Evolutionary conservation across 1,284 basidiomycete genomes (phyloP).

Genomic region (Takashimella koratensis): DNA sequence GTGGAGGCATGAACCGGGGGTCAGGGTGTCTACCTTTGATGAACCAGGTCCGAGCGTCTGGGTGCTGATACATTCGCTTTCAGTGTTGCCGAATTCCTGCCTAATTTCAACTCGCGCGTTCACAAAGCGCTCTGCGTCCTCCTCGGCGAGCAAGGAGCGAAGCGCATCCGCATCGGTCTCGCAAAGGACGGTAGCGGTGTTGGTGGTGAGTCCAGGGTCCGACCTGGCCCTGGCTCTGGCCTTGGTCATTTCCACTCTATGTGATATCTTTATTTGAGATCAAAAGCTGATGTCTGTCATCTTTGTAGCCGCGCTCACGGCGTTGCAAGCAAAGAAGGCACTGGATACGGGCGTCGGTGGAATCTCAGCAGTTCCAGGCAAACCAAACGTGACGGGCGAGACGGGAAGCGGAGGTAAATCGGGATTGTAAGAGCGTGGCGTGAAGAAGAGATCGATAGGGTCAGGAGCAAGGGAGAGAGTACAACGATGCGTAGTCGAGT

Average conservation of each 20-base stretch:
- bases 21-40: conserved; percentile 30
- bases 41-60: background rate
- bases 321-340: conserved; percentile 50
- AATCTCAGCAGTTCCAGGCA: conserved; percentile 5
- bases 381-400: conserved; percentile 7
- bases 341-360: conserved; percentile 13
- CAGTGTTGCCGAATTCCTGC: conserved; percentile 87
- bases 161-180: conserved; percentile 75
- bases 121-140: conserved; percentile 69
- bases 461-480: too few species aligned
- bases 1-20: too few species aligned
- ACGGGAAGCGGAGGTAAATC: conserved; percentile 5
- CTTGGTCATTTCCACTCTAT: background rate
- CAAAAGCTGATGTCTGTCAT: background rate
- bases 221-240: background rate
- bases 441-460: too few species aligned
- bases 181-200: conserved; percentile 98
- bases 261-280: too few species aligned
- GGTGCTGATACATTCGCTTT: conserved; percentile 5
- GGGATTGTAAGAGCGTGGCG: too few species aligned
- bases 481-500: too few species aligned
- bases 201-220: conserved; percentile 68
- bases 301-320: conserved; percentile 44
- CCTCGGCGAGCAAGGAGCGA: conserved; percentile 74
- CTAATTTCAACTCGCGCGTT: conserved; percentile 71